Evolutionary conservation across 208 protist species (phyloP).

Genomic region (Wallacemonas rigidus): DNA sequence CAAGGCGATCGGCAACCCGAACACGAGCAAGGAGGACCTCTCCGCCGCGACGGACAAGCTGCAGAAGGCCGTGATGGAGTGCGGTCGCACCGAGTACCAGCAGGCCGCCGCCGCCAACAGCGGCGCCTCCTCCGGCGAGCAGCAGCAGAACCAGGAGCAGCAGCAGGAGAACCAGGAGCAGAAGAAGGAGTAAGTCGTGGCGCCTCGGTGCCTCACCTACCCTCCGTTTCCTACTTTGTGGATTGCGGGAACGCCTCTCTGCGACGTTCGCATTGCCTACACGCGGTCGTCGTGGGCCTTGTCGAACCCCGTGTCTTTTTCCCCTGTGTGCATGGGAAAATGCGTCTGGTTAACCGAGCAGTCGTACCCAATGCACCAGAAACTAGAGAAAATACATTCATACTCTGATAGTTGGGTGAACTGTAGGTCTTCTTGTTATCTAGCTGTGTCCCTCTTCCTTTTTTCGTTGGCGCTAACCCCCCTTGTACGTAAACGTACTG

Average conservation of each 20-base stretch:
- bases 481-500: background rate
- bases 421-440: background rate
- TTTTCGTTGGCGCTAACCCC: background rate
- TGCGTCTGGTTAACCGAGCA: no score
- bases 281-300: no score
- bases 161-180: constrained; percentile 19
- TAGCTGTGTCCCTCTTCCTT: no score
- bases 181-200: constrained; percentile 17
- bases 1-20: constrained; percentile 73
- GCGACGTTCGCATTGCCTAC: background rate
- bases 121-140: constrained; percentile 18
- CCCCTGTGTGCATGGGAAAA: no score
- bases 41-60: constrained; percentile 58
- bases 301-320: no score
- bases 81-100: constrained; percentile 77
- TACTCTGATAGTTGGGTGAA: constrained; percentile 14
- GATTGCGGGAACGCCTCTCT: background rate
- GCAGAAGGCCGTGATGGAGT: constrained; percentile 84
- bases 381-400: no score
- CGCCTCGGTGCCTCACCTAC: background rate
- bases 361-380: no score
- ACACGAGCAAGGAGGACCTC: constrained; percentile 69
- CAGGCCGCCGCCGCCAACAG: constrained; percentile 50
- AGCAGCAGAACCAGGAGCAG: constrained; percentile 29
- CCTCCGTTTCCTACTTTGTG: background rate